Evolutionary conservation across 176 grass and related monocot genomes (phyloP), one percentile per base, ranked within the genome.

Genomic region (Oryza coarctata): DNA sequence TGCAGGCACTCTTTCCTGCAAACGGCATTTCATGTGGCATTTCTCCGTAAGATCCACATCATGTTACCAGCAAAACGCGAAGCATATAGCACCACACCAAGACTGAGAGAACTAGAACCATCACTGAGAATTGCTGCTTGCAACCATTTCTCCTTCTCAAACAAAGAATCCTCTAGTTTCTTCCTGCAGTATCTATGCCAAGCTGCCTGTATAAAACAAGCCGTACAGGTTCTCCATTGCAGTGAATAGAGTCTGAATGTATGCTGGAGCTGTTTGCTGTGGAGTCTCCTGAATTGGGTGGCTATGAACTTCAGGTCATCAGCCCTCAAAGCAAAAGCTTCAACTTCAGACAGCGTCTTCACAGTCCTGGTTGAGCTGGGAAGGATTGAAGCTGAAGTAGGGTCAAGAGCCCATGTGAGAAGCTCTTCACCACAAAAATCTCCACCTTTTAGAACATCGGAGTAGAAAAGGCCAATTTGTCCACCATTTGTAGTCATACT

Each of bases 391-490:
- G 76, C 65, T 58, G 75, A 72, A 67, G 65, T 83, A 3, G 92
- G 88, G 61, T 98, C 95, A 32, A 98, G 92, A 44, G 95, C 95
- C 95, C 95, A 98, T 29, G 95, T 98, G 60, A 98, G 86, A 22
- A 98, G 95, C 84, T 98, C 92, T 81, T 98, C 95, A 14, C 92
- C 95, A 29, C 92, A 98, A 33, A 98, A 98, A 64, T 95, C 95
- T 84, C 95, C 95, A 35, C 90, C 92, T 70, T 93, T 88, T 10
- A 98, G 76, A 82, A 89, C 68, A 84, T 87, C 83, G 27, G 90
- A 94, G 77, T 95, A 93, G 67, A 95, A 93, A 68, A 98, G 93
- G 3, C 95, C 95, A 5, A 88, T 98, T 67, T 91, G 89, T 44
- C 95, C 95, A 66, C 95, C 95, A 85, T 92, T 92, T 60, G 95